These are phyloP conservation scores for Gossypium davidsonii DNA, from an alignment of 441 rosid species.

Conservation along the genomic window DNA sequence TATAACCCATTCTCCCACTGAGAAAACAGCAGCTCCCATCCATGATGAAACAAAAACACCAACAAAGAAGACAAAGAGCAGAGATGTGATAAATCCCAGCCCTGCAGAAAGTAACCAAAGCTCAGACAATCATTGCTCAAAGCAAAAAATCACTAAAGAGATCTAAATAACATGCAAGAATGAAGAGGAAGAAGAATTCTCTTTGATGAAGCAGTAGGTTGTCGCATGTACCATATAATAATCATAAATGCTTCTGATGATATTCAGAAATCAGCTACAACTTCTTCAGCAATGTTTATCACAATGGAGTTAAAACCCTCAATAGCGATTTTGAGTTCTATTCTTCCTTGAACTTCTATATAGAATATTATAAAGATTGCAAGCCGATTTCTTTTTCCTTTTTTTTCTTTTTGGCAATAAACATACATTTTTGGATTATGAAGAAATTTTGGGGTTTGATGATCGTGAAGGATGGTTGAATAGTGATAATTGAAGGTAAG, in stretches of 20 bases:
- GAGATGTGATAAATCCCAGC: slow-evolving; percentile 87
- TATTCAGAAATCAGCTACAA: background rate
- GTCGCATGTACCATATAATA: background rate
- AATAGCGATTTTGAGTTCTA: background rate
- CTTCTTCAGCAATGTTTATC: background rate
- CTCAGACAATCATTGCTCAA: background rate
- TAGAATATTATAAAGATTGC: background rate
- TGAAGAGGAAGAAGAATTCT: background rate
- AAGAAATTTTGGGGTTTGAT: background rate
- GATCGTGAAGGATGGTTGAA: background rate
- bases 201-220: background rate
- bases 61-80: slow-evolving; percentile 72
- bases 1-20: slow-evolving; percentile 91
- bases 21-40: slow-evolving; percentile 81
- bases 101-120: slow-evolving; percentile 41
- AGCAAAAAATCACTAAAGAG: background rate
- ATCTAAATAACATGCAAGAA: background rate
- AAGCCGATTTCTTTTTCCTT: background rate
- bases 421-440: background rate
- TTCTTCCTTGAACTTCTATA: background rate
- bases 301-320: background rate
- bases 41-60: slow-evolving; percentile 95
- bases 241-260: background rate
- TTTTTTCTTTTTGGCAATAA: background rate
- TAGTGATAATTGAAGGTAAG: background rate